phyloP scores from a whole-genome alignment of 495 filamentous ascomycete species.

The Penicillium bialowiezense region DNA sequence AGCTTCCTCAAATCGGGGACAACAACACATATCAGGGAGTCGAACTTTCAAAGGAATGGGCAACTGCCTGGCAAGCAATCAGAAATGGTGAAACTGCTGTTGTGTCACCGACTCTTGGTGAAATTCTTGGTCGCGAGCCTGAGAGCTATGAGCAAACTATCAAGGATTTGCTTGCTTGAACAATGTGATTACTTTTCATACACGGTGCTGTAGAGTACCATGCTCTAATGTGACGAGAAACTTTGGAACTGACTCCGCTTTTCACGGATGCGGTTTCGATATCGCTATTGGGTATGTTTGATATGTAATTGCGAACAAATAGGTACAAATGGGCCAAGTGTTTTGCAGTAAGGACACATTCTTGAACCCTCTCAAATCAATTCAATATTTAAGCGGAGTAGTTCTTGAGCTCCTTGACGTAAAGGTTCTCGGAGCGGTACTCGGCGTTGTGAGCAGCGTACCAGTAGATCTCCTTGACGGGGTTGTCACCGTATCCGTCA shows the following conservation, averaged over 20 bases:
- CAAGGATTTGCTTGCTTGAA: conserved; percentile 10
- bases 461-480: conserved; percentile 28
- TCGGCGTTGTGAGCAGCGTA: conserved; percentile 23
- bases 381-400: neutral
- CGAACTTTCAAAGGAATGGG: conserved; percentile 29
- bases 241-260: no score
- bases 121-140: conserved; percentile 40
- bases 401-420: conserved; percentile 32
- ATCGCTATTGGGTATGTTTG: neutral
- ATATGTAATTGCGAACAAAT: neutral
- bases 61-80: conserved; percentile 45
- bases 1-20: conserved; percentile 29
- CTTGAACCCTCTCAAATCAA: neutral
- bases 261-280: neutral
- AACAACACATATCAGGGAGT: conserved; percentile 26
- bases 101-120: conserved; percentile 26
- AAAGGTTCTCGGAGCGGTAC: conserved; percentile 19
- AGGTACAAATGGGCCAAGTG: no score
- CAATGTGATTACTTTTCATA: neutral
- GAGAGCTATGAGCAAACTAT: conserved; percentile 31
- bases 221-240: no score
- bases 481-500: conserved; percentile 20
- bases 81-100: conserved; percentile 37
- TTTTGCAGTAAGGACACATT: no score
- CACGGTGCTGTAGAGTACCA: no score